These are phyloP conservation scores for Encephalitozoon cuniculi DNA, from an alignment of 371 early-diverging fungal species.

Conservation along the genomic window DNA sequence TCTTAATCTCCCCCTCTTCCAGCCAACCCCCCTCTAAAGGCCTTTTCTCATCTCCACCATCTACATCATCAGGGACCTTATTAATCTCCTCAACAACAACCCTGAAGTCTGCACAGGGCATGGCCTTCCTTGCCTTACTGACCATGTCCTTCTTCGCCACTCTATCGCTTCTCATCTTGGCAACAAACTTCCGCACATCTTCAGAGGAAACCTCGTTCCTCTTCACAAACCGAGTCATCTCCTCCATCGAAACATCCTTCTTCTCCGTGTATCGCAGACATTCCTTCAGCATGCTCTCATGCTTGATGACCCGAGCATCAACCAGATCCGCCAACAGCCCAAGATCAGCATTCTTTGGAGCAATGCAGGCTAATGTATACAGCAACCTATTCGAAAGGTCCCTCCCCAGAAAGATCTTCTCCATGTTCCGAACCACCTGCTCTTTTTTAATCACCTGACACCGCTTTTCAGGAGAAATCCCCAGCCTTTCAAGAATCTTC, in stretches of 20 bases:
- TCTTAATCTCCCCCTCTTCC: conserved; percentile 59
- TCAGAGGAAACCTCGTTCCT: conserved; percentile 12
- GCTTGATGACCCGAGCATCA: conserved; percentile 12
- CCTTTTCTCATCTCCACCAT: background rate
- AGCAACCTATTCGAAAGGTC: conserved; percentile 31
- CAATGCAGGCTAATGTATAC: conserved; percentile 45
- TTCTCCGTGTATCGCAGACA: conserved; percentile 7
- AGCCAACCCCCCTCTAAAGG: conserved; percentile 29
- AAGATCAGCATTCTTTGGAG: conserved; percentile 36
- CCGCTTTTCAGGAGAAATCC: conserved; percentile 33
- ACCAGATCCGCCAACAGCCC: conserved; percentile 15
- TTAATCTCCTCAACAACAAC: conserved; percentile 30
- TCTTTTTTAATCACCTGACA: conserved; percentile 39
- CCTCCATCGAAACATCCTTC: background rate
- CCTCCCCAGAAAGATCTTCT: background rate
- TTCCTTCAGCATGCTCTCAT: conserved; percentile 44
- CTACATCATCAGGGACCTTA: background rate
- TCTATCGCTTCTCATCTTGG: background rate
- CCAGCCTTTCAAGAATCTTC: conserved; percentile 31
- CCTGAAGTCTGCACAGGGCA: conserved; percentile 39
- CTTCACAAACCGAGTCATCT: conserved; percentile 23
- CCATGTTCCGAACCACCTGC: conserved; percentile 36
- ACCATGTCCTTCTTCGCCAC: conserved; percentile 30
- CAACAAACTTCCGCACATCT: conserved; percentile 16
- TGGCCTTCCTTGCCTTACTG: conserved; percentile 26